A percentile compares a stretch with the other conserved stretches of the same genome.
These are phyloP conservation scores for Pythium brachiatum DNA, from an alignment of 352 stramenopile species.

Conservation along the genomic window DNA sequence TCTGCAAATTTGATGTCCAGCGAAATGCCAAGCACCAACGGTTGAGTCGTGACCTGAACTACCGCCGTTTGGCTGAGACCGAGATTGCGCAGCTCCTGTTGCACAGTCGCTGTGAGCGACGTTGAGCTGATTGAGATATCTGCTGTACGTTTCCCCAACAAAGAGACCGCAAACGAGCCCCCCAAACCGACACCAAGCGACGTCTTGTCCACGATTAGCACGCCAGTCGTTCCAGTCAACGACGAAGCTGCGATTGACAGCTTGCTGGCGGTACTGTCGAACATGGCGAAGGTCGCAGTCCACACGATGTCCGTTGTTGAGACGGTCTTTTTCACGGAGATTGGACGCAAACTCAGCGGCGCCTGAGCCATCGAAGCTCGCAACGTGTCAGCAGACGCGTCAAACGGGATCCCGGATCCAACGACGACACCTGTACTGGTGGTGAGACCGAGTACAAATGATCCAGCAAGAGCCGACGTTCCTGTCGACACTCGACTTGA, in stretches of 20 bases:
- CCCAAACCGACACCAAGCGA: slow-evolving; percentile 12
- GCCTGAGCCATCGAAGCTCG: slow-evolving; percentile 7
- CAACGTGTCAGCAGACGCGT: slow-evolving; percentile 17
- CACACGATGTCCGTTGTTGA: slow-evolving; percentile 24
- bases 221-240: slow-evolving; percentile 26
- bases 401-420: slow-evolving; percentile 14
- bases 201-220: slow-evolving; percentile 24
- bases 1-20: slow-evolving; percentile 26
- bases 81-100: slow-evolving; percentile 18
- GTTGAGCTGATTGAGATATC: background rate
- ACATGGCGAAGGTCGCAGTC: slow-evolving; percentile 33
- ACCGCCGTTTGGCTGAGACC: slow-evolving; percentile 9
- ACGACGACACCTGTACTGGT: slow-evolving; percentile 1
- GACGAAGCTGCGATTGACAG: slow-evolving; percentile 22
- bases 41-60: background rate
- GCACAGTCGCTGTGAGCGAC: background rate
- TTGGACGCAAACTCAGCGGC: slow-evolving; percentile 22
- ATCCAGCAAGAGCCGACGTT: slow-evolving; percentile 18
- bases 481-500: slow-evolving; percentile 16
- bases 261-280: slow-evolving; percentile 22
- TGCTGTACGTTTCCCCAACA: slow-evolving; percentile 10
- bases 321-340: slow-evolving; percentile 25
- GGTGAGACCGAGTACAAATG: slow-evolving; percentile 29
- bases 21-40: background rate
- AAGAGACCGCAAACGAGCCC: slow-evolving; percentile 26